Conservation (phyloP, 352 stramenopile genomes). For the Pythium sp. region DNA sequence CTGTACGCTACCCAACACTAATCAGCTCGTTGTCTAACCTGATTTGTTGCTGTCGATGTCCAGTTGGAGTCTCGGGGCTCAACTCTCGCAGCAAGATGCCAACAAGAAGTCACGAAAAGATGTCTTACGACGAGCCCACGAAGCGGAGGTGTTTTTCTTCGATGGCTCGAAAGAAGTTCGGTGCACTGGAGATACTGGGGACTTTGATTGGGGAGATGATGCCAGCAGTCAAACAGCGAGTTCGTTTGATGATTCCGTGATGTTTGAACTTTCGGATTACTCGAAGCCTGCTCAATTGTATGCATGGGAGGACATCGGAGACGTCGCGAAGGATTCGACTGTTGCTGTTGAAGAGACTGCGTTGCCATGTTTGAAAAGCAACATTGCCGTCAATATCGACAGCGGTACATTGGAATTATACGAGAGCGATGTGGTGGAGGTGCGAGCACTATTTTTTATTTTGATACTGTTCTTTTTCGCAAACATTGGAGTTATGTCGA, state of each 20-base stretch:
- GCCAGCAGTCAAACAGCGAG: conserved; percentile 20
- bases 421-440: conserved; percentile 59
- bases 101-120: background rate
- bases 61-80: background rate
- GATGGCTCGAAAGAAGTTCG: conserved; percentile 31
- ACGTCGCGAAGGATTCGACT: conserved; percentile 13
- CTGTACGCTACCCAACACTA: background rate
- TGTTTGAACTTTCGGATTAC: background rate
- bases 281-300: conserved; percentile 11
- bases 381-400: conserved; percentile 15
- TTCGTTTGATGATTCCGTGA: conserved; percentile 7
- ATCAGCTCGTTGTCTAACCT: background rate
- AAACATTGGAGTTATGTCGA: background rate
- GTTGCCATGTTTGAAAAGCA: conserved; percentile 12
- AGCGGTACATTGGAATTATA: conserved; percentile 34
- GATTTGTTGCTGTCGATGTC: background rate
- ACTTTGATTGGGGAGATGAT: conserved; percentile 14
- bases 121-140: background rate
- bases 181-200: background rate
- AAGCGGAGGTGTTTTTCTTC: conserved; percentile 41
- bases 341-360: conserved; percentile 14
- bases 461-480: background rate
- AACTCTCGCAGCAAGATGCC: conserved; percentile 1
- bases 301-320: conserved; percentile 45
- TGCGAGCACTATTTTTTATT: conserved; percentile 16